Conservation (phyloP, 2,329 filamentous ascomycete species). For the Elsinoe ampelina region DNA sequence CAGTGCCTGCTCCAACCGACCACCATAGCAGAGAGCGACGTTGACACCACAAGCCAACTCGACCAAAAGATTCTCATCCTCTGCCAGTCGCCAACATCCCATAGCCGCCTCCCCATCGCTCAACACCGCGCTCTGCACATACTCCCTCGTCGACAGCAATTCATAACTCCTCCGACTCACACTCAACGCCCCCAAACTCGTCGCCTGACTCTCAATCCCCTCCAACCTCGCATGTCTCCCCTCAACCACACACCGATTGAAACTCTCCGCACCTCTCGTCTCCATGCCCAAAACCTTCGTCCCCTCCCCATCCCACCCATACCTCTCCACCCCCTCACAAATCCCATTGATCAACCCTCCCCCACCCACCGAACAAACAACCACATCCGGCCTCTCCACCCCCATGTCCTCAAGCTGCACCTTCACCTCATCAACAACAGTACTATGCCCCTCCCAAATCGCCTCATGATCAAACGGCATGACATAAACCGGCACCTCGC, state of each 20-base stretch:
- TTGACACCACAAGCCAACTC: slow-evolving; percentile 80
- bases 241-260: slow-evolving; percentile 53
- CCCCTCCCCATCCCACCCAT: slow-evolving; percentile 22
- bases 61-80: slow-evolving; percentile 72
- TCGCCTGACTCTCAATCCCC: slow-evolving; percentile 66
- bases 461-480: slow-evolving; percentile 61
- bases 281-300: slow-evolving; percentile 61
- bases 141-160: slow-evolving; percentile 44
- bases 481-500: slow-evolving; percentile 50
- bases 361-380: slow-evolving; percentile 72
- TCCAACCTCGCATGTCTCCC: slow-evolving; percentile 50
- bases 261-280: slow-evolving; percentile 62
- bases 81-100: slow-evolving; percentile 65
- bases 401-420: slow-evolving; percentile 30
- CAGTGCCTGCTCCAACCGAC: slow-evolving; percentile 47
- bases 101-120: slow-evolving; percentile 70
- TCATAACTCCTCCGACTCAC: slow-evolving; percentile 61
- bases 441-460: slow-evolving; percentile 58
- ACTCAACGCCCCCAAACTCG: slow-evolving; percentile 61
- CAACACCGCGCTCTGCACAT: slow-evolving; percentile 54
- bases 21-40: slow-evolving; percentile 58
- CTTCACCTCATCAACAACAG: slow-evolving; percentile 46
- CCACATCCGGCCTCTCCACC: slow-evolving; percentile 48
- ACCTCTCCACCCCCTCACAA: slow-evolving; percentile 55
- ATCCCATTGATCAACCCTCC: slow-evolving; percentile 72